Evolutionary conservation across 2,329 filamentous ascomycete species (phyloP).

Genomic region (Lachnellula cervina): DNA sequence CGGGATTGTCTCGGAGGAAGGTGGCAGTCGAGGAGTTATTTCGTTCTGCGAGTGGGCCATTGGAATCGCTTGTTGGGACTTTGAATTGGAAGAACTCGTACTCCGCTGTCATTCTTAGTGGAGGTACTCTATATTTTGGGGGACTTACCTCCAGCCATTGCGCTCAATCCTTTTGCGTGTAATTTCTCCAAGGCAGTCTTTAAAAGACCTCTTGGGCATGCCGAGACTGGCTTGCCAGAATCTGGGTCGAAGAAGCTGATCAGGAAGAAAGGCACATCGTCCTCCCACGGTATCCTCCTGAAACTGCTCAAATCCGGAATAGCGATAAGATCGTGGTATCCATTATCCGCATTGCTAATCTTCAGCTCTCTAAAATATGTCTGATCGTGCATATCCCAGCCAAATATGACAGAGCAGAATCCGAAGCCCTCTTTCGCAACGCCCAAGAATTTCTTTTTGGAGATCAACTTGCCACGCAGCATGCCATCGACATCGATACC

Average conservation of each 20-base stretch:
- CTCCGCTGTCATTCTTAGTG: constrained; percentile 56
- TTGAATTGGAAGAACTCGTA: constrained; percentile 95
- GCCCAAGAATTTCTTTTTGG: constrained; percentile 87
- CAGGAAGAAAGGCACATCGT: constrained; percentile 79
- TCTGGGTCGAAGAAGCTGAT: constrained; percentile 82
- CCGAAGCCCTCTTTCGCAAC: constrained; percentile 79
- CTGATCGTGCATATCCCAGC: constrained; percentile 95
- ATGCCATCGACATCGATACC: constrained; percentile 85
- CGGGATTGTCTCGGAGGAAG: constrained; percentile 70
- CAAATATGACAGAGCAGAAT: constrained; percentile 91
- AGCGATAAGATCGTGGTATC: constrained; percentile 80
- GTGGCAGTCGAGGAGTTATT: constrained; percentile 65
- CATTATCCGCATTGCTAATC: constrained; percentile 87
- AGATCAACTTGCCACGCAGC: constrained; percentile 83
- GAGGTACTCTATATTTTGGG: neutral
- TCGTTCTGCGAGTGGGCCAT: constrained; percentile 44
- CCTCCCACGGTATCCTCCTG: constrained; percentile 85
- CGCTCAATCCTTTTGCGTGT: constrained; percentile 63
- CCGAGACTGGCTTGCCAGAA: constrained; percentile 63
- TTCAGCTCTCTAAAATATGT: constrained; percentile 81
- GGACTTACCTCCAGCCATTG: constrained; percentile 81
- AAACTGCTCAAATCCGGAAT: constrained; percentile 74
- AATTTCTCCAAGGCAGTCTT: constrained; percentile 64
- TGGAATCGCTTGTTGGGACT: constrained; percentile 48
- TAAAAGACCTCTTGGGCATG: constrained; percentile 74